Evolutionary conservation across 768 basidiomycete species (phyloP), one percentile per base, ranked within the genome.

Genomic region (Trametes villosa): DNA sequence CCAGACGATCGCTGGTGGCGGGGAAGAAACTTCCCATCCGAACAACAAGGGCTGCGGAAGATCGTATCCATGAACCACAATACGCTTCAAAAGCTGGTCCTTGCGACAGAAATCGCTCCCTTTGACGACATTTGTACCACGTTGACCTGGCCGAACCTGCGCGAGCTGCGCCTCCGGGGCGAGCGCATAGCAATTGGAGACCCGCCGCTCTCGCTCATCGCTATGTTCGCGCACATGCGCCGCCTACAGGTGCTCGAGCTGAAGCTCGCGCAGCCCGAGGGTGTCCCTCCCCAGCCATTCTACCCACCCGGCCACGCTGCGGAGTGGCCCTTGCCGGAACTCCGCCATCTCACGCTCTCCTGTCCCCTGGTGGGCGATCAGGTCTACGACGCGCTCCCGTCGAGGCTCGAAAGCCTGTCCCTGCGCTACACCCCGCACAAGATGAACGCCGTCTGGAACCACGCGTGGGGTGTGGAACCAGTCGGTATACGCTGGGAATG

Each of bases 371-470:
- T 31, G 2, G 17, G 4, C 4, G 52, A 53, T 29, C 29, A 20
- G 18, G 20, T 30, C 9, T 53, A 42, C n/a, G 29, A 20, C 3
- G 17, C 17, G 18, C 29, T 53, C 7, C 52, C 52, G 9, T 11
- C 26, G 15, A 18, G 40, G 17, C 52, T 53, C 4, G 40, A 29
- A 9, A 20, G 40, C 18, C 52, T 53, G 29, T 12, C 27, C 9
- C 24, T 53, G 52, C 52, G 52, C 7, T 53, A 41, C n/a, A 20
- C n/a, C 40, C 52, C 52, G 4, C 52, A 53, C 33, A n/a, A 34
- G n/a, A 11, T 18, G 27, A 46, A 22, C 8, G 2, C 3, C 27
- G 9, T 15, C 2, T 50, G 48, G 31, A 20, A 26, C 22, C 26
- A 26, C 44, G 44, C 13, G 44, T 11, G 9, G 22, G 4, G 9